Evolutionary conservation across 2,329 filamentous ascomycete genomes (phyloP).

Genomic region (Ceratocystis huliohia): DNA sequence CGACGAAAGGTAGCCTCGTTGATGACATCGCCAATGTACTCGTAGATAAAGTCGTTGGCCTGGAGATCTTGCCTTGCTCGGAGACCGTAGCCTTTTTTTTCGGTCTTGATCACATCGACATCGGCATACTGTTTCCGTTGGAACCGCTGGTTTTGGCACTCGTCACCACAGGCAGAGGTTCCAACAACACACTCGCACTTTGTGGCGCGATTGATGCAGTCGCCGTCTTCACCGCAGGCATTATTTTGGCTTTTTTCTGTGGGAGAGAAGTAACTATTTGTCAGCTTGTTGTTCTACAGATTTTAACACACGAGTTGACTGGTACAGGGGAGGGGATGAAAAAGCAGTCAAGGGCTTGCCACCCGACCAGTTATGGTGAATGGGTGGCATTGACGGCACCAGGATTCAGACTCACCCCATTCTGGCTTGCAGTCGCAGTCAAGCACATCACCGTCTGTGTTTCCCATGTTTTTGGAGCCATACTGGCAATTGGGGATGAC

Average conservation of each 20-base stretch:
- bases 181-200: slow-evolving; percentile 87
- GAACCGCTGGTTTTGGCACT: slow-evolving; percentile 91
- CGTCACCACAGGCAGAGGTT: slow-evolving; percentile 66
- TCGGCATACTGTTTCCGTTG: slow-evolving; percentile 78
- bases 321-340: neutral
- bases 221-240: slow-evolving; percentile 89
- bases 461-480: slow-evolving; percentile 79
- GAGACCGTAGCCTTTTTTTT: slow-evolving; percentile 92
- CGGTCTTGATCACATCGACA: slow-evolving; percentile 92
- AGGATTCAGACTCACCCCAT: slow-evolving; percentile 59
- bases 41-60: slow-evolving; percentile 85
- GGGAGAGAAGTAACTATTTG: neutral
- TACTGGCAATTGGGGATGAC: slow-evolving; percentile 79
- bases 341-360: neutral
- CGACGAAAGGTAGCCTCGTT: slow-evolving; percentile 79
- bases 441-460: slow-evolving; percentile 76
- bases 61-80: slow-evolving; percentile 66
- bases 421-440: slow-evolving; percentile 93
- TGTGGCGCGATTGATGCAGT: slow-evolving; percentile 95
- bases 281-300: neutral
- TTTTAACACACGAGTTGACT: neutral
- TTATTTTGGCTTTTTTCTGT: slow-evolving; percentile 54
- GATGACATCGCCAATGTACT: slow-evolving; percentile 97
- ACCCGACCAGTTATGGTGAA: too few relatives aligned
- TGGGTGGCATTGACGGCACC: neutral